Evolutionary conservation across 2,329 filamentous ascomycete species (phyloP).

Genomic region (Sphaceloma murrayae): DNA sequence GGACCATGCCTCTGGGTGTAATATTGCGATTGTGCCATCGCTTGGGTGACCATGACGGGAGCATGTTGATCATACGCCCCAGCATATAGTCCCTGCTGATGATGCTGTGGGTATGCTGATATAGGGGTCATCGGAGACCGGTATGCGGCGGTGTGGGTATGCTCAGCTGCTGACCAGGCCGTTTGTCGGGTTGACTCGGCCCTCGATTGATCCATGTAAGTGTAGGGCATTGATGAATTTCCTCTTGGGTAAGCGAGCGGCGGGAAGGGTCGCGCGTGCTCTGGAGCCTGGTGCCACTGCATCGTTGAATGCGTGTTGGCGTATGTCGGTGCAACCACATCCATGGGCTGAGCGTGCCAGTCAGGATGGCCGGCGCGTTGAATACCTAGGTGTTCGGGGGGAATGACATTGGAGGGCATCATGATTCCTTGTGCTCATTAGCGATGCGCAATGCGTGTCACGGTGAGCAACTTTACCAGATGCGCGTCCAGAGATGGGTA

Average conservation of each 20-base stretch:
- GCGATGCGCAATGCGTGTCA: background rate
- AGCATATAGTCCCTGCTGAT: background rate
- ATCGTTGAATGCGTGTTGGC: background rate
- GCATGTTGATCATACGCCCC: background rate
- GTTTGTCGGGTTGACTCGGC: background rate
- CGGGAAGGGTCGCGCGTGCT: background rate
- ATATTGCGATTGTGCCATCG: constrained; percentile 6
- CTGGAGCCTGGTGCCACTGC: background rate
- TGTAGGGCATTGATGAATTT: background rate
- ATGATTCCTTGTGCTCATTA: constrained; percentile 7
- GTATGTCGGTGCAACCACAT: background rate
- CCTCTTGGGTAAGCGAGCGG: background rate
- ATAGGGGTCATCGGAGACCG: background rate
- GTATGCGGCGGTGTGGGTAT: background rate
- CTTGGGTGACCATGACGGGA: background rate
- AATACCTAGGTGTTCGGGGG: background rate
- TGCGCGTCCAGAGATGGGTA: background rate
- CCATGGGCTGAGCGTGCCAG: constrained; percentile 11
- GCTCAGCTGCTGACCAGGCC: background rate
- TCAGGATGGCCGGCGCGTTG: background rate
- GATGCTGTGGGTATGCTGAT: background rate
- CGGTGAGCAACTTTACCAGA: background rate
- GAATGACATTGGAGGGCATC: background rate
- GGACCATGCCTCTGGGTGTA: background rate
- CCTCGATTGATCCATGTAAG: constrained; percentile 6